Evolutionary conservation across 1,284 basidiomycete genomes (phyloP).

Genomic region (Irpex sp.): DNA sequence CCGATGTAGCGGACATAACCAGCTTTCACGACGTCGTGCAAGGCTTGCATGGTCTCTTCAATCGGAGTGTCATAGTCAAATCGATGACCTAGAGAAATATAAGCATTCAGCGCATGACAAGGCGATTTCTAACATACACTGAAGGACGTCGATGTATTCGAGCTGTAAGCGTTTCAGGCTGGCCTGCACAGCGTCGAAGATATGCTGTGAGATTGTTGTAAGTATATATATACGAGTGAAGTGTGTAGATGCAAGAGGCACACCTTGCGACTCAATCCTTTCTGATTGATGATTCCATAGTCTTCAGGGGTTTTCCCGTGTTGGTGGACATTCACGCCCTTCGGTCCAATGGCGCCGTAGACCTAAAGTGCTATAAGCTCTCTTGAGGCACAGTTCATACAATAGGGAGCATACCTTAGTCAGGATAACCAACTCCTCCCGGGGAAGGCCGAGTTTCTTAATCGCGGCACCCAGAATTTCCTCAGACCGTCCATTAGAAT

Average conservation of each 20-base stretch:
- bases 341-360: constrained; percentile 21
- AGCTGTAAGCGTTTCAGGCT: constrained; percentile 34
- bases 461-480: constrained; percentile 57
- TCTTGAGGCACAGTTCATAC: too few species aligned
- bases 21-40: constrained; percentile 17
- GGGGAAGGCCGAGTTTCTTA: constrained; percentile 48
- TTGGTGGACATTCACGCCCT: constrained; percentile 33
- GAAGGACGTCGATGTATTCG: constrained; percentile 21
- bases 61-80: constrained; percentile 28
- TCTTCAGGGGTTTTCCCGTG: constrained; percentile 18
- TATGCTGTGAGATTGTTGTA: constrained; percentile 23
- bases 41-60: constrained; percentile 25
- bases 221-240: too few species aligned
- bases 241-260: too few species aligned
- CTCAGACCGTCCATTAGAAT: constrained; percentile 47
- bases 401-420: constrained; percentile 36
- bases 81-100: constrained; percentile 19
- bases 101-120: not conserved
- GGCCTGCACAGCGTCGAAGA: constrained; percentile 41
- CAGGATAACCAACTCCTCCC: constrained; percentile 54
- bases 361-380: too few species aligned
- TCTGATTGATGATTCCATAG: constrained; percentile 34
- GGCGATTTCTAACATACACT: constrained; percentile 19
- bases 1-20: constrained; percentile 35
- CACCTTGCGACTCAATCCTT: constrained; percentile 33